phyloP scores from a whole-genome alignment of 257 asterid genomes.

The Nicotiana paniculata region DNA sequence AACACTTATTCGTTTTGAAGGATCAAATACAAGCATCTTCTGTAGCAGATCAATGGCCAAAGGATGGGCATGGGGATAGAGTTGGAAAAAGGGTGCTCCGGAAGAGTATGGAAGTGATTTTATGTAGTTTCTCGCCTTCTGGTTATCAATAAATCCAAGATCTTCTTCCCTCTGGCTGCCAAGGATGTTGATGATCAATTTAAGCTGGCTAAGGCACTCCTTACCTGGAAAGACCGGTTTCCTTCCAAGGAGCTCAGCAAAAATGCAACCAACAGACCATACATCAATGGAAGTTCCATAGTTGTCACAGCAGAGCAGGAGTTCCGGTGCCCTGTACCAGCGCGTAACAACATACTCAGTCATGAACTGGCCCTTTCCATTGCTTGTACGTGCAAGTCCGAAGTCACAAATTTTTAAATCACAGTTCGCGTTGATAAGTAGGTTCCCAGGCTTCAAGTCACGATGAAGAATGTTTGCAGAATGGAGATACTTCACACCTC shows the following conservation, averaged over 20 bases:
- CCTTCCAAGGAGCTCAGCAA: slow-evolving; percentile 53
- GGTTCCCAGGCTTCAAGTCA: slow-evolving; percentile 58
- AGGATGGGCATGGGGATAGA: slow-evolving; percentile 55
- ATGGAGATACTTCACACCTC: slow-evolving; percentile 59
- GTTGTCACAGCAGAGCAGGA: slow-evolving; percentile 53
- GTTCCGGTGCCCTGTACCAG: slow-evolving; percentile 62
- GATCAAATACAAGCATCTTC: slow-evolving; percentile 57
- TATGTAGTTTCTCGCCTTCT: slow-evolving; percentile 49
- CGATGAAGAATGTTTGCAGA: slow-evolving; percentile 60
- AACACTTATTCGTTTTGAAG: slow-evolving; percentile 57
- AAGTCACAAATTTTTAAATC: slow-evolving; percentile 55
- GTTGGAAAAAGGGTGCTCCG: slow-evolving; percentile 36
- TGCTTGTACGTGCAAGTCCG: slow-evolving; percentile 56
- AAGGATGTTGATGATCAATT: slow-evolving; percentile 44
- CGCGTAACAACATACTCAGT: slow-evolving; percentile 58
- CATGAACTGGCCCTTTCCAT: slow-evolving; percentile 56
- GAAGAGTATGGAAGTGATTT: slow-evolving; percentile 46
- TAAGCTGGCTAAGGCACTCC: slow-evolving; percentile 58
- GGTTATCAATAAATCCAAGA: slow-evolving; percentile 44
- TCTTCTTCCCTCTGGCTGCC: slow-evolving; percentile 53
- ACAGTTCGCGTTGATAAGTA: slow-evolving; percentile 54
- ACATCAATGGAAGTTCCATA: slow-evolving; percentile 53
- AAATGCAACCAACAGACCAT: slow-evolving; percentile 63
- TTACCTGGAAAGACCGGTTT: slow-evolving; percentile 57
- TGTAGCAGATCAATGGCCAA: slow-evolving; percentile 48